Evolutionary conservation across 1,284 basidiomycete genomes (phyloP).

Genomic region (Heliocybe sulcata): DNA sequence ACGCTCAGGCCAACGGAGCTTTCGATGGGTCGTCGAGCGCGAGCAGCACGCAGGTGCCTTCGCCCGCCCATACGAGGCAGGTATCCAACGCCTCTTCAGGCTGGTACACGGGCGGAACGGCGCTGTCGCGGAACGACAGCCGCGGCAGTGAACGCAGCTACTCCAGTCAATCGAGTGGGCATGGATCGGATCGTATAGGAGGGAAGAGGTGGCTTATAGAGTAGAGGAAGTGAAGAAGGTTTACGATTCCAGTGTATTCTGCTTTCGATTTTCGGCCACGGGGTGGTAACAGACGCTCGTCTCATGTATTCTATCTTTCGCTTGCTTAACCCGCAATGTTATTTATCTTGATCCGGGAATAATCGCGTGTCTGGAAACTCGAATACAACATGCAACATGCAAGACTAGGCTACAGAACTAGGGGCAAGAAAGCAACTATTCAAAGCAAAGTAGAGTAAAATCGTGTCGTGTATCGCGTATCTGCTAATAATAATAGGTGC

Average conservation of each 20-base stretch:
- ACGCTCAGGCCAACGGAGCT: constrained; percentile 12
- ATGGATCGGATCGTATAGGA: constrained; percentile 4
- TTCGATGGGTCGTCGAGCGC: constrained; percentile 24
- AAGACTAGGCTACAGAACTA: constrained; percentile 2
- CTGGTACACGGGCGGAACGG: background rate
- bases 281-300: background rate
- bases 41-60: constrained; percentile 7
- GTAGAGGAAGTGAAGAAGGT: constrained; percentile 24
- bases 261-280: background rate
- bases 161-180: constrained; percentile 4
- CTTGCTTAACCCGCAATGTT: background rate
- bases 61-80: background rate
- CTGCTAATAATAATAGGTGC: background rate
- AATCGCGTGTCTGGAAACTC: background rate
- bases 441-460: background rate
- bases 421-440: background rate
- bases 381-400: background rate
- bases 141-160: constrained; percentile 14
- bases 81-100: background rate
- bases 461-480: background rate
- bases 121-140: background rate
- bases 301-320: background rate
- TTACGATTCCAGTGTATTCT: background rate
- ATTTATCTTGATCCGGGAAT: background rate
- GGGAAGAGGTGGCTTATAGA: constrained; percentile 52